Conservation (phyloP, 2,329 filamentous ascomycete genomes). For the Chaetomiaceae sp. region DNA sequence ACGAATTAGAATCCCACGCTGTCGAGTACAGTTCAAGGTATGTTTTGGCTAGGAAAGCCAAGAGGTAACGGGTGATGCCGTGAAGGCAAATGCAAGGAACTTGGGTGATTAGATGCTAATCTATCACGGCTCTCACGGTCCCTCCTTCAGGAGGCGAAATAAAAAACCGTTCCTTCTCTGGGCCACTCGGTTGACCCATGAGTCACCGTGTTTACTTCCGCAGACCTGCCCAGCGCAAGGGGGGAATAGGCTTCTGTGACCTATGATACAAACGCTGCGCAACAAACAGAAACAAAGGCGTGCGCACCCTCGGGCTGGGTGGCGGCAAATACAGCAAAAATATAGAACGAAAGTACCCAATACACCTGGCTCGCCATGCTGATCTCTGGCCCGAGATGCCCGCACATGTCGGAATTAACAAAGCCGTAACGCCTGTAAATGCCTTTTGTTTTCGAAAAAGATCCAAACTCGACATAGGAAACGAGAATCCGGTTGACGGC, state of each 20-base stretch:
- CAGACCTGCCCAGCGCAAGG: not conserved
- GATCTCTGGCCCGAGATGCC: constrained; percentile 15
- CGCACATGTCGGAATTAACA: constrained; percentile 1
- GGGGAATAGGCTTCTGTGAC: not conserved
- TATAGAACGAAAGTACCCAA: not conserved
- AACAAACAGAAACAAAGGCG: not conserved
- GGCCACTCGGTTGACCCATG: not conserved
- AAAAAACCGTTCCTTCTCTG: not conserved
- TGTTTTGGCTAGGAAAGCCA: too few species aligned
- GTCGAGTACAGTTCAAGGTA: too few species aligned
- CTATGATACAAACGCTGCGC: constrained; percentile 8
- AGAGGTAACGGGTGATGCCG: not conserved
- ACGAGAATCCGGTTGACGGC: not conserved
- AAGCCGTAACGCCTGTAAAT: constrained; percentile 28
- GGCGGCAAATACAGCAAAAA: not conserved
- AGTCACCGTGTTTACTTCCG: too few species aligned
- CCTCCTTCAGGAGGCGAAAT: not conserved
- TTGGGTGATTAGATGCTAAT: not conserved
- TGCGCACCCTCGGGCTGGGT: not conserved
- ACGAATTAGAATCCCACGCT: too few species aligned
- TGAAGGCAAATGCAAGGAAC: not conserved
- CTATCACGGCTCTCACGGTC: not conserved
- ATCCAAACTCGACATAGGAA: constrained; percentile 15
- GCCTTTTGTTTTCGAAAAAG: constrained; percentile 22
- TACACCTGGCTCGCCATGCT: constrained; percentile 21